Base-by-base conservation (phyloP, 108 stramenopile genomes). In the Fragilariopsis cylindrus region DNA sequence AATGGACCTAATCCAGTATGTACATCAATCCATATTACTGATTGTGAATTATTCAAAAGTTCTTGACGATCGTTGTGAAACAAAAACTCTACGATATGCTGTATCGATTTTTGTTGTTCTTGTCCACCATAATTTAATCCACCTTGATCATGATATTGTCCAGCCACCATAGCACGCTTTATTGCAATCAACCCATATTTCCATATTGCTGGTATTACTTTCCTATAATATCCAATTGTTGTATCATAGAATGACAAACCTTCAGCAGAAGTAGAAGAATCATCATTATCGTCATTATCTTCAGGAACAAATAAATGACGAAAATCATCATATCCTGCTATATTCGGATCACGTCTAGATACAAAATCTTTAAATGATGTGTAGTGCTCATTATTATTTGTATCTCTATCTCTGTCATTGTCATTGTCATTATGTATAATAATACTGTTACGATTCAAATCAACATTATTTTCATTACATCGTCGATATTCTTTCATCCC, bases 381-480 rank as follows among this genome's bases (percentile, higher is more conserved):
- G 11, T 56, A 56, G 18, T n/a, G 18, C 9, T 9, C 58, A 15
- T 79, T 57, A 41, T 43, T 13, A 7, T 44, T 73, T 18, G 18
- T 16, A 49, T 11, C 9, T 3, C 19, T 60, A 3, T 21, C 4
- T 0, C 0, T 39, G 19, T 21, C 16, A 30, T 60, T 40, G 19
- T 21, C 4, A 21, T 60, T 39, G 19, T 21, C 16, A 5, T 60
- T 40, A 11, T 21, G 5, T 7, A 60, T 60, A 0, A 60, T 40
- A 30, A 93, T 78, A 1, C 70, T 86, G 77, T 96, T 96, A 46
- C 95, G 85, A 74, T 92, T 93, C 43, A 96, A 73, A 71, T 96
- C 95, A 41, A 93, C 92, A 73, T 93, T 93, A 71, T 91, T 81
- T 70, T 93, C 92, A 77, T 92, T 96, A 50, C 74, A 73, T 2